Evolutionary conservation across 129 eudicot genomes (phyloP).

Genomic region (Centella asiatica): DNA sequence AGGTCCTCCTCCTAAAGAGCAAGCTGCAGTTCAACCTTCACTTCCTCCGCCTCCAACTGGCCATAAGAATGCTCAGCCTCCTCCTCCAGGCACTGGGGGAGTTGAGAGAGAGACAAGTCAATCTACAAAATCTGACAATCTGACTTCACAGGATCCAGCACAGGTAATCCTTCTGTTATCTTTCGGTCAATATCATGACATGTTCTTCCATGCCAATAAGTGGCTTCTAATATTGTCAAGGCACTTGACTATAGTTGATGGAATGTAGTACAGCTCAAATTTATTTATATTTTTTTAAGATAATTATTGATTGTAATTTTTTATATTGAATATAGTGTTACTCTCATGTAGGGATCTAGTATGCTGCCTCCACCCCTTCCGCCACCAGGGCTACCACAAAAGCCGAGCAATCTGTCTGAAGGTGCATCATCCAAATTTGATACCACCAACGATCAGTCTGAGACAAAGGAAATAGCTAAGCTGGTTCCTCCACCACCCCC

Average conservation of each 20-base stretch:
- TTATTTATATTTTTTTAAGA: background rate
- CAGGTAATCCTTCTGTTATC: conserved; percentile 23
- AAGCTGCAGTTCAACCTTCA: conserved; percentile 29
- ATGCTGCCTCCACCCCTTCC: conserved; percentile 84
- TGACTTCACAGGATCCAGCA: conserved; percentile 24
- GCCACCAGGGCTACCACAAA: conserved; percentile 55
- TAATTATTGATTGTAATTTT: background rate
- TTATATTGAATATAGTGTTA: too few relatives aligned
- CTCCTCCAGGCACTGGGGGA: conserved; percentile 60
- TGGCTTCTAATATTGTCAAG: background rate
- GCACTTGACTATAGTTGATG: background rate
- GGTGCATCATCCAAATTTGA: conserved; percentile 35
- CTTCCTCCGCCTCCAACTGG: conserved; percentile 74
- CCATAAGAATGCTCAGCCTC: conserved; percentile 48
- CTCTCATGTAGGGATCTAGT: conserved; percentile 28
- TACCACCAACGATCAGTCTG: conserved; percentile 23
- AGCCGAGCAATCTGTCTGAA: conserved; percentile 35
- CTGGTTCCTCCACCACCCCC: conserved; percentile 83
- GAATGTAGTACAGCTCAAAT: background rate
- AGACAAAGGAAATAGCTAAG: conserved; percentile 43
- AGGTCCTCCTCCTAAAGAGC: conserved; percentile 30
- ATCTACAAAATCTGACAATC: conserved; percentile 40
- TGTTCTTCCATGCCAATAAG: background rate
- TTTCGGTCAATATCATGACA: background rate
- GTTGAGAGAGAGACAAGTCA: conserved; percentile 33